These are phyloP conservation scores for Rubroboletus pulcherrimus DNA, from an alignment of 768 basidiomycete genomes.

Conservation along the genomic window DNA sequence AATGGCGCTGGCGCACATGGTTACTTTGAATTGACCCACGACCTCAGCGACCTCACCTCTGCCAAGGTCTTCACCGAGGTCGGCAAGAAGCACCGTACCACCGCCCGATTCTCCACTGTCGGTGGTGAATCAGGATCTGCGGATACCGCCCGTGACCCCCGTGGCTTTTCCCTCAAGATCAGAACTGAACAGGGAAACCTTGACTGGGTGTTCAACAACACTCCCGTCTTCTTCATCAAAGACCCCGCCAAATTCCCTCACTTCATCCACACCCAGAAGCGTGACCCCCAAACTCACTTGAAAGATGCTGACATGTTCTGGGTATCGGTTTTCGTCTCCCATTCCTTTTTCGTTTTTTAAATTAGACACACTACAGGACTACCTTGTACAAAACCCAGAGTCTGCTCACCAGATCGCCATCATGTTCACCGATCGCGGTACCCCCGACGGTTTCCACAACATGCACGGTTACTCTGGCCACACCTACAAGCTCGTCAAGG, in stretches of 20 bases:
- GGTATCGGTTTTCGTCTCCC: conserved; percentile 36
- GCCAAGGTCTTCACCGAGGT: conserved; percentile 61
- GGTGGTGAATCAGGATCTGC: conserved; percentile 85
- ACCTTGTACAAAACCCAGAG: conserved; percentile 83
- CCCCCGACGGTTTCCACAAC: conserved; percentile 83
- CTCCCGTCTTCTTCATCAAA: conserved; percentile 87
- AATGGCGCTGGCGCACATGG: conserved; percentile 94
- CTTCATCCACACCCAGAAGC: conserved; percentile 92
- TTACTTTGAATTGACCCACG: conserved; percentile 85
- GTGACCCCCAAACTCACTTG: conserved; percentile 87
- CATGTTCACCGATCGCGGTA: conserved; percentile 92
- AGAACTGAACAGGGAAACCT: conserved; percentile 89
- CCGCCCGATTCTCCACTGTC: conserved; percentile 92
- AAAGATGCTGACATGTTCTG: conserved; percentile 86
- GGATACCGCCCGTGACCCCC: conserved; percentile 89
- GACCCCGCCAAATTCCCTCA: conserved; percentile 89
- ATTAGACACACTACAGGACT: conserved; percentile 55
- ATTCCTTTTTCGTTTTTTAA: background rate
- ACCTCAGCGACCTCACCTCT: conserved; percentile 77
- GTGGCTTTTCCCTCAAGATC: conserved; percentile 89
- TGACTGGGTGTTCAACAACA: conserved; percentile 93
- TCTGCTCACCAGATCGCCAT: conserved; percentile 88
- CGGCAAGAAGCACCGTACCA: conserved; percentile 67
- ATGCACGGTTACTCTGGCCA: conserved; percentile 94
- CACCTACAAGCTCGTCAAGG: conserved; percentile 85